phyloP scores from a whole-genome alignment of 140 eudicot genomes.

The Oenanthe javanica region DNA sequence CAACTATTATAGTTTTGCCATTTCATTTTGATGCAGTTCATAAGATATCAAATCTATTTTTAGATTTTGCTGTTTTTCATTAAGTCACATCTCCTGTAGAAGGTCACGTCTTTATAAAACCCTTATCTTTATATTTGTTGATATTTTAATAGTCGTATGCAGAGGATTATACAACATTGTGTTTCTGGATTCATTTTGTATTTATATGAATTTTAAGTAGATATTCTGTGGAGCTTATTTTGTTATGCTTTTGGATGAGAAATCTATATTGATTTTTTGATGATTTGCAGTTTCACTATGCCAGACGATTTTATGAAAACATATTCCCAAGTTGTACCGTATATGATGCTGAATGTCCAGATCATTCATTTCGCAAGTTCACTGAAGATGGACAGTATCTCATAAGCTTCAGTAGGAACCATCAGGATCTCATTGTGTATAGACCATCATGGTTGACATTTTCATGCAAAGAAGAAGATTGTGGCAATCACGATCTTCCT shows the following conservation, averaged over 20 bases:
- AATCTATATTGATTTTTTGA: background rate
- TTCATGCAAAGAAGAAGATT: slow-evolving; percentile 72
- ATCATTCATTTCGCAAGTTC: slow-evolving; percentile 88
- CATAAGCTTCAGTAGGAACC: slow-evolving; percentile 86
- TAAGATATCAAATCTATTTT: background rate
- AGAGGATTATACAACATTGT: background rate
- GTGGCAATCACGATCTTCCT: slow-evolving; percentile 65
- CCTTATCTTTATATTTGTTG: too few species aligned
- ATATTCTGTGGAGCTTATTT: background rate
- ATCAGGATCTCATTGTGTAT: slow-evolving; percentile 90
- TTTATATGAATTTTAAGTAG: too few species aligned
- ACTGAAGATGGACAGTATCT: slow-evolving; percentile 93
- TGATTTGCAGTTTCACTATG: slow-evolving; percentile 58
- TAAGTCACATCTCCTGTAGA: too few species aligned
- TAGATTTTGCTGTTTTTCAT: background rate
- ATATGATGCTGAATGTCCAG: slow-evolving; percentile 90
- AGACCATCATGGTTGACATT: slow-evolving; percentile 83
- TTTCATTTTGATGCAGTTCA: background rate
- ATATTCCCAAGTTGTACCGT: slow-evolving; percentile 82
- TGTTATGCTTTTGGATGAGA: slow-evolving; percentile 4
- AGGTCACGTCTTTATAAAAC: background rate
- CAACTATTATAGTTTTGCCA: background rate
- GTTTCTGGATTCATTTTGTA: background rate
- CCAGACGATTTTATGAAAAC: slow-evolving; percentile 86
- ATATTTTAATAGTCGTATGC: background rate